Conservation (phyloP, 2,329 filamentous ascomycete genomes). For the Aspergillus sergii region DNA sequence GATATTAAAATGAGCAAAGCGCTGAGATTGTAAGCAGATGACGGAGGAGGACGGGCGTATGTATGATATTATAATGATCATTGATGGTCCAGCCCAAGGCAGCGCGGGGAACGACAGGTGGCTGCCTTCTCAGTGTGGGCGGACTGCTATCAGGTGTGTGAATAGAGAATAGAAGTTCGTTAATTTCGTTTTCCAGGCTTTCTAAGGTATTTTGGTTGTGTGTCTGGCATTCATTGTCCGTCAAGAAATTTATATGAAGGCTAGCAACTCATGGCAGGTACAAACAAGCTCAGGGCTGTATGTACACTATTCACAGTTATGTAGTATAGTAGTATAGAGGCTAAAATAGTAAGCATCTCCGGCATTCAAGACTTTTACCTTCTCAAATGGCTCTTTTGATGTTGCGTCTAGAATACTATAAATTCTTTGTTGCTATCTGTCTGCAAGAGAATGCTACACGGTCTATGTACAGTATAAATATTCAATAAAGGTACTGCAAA, state of each 20-base stretch:
- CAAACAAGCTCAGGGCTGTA: not conserved
- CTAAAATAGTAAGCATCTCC: not conserved
- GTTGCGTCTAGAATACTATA: not conserved
- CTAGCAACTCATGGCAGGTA: not conserved
- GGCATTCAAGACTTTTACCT: no score
- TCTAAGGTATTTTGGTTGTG: not conserved
- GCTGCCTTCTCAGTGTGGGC: not conserved
- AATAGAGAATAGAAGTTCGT: not conserved
- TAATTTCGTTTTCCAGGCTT: not conserved
- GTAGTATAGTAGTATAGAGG: not conserved
- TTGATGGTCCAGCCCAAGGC: not conserved
- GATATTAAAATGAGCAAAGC: not conserved
- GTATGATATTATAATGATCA: slow-evolving; percentile 1
- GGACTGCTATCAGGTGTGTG: not conserved
- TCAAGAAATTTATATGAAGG: not conserved
- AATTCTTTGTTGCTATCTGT: not conserved
- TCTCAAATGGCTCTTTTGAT: not conserved
- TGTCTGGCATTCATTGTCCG: not conserved
- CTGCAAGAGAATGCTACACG: not conserved
- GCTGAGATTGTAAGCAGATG: not conserved
- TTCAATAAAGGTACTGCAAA: no score
- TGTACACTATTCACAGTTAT: not conserved
- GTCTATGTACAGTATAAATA: not conserved
- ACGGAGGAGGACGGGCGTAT: not conserved
- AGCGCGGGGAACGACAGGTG: not conserved